These are phyloP conservation scores for Elsinoe necatrix DNA, from an alignment of 2,329 filamentous ascomycete genomes.

Conservation along the genomic window DNA sequence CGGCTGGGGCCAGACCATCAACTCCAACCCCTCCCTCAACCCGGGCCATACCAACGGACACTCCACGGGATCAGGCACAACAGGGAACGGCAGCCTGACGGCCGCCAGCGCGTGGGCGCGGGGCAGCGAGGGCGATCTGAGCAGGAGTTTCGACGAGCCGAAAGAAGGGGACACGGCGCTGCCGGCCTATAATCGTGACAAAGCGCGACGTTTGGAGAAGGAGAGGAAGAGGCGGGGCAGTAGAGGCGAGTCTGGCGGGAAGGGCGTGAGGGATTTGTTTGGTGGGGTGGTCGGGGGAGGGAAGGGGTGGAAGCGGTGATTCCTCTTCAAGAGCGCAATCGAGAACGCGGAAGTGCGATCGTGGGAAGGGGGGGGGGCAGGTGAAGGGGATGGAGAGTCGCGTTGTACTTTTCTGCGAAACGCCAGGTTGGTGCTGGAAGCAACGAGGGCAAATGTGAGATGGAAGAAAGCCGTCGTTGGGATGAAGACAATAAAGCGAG, in stretches of 20 bases:
- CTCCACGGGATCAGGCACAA: background rate
- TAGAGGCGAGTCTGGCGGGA: background rate
- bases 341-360: too few relatives aligned
- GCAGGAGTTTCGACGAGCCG: background rate
- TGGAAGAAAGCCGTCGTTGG: too few relatives aligned
- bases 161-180: conserved; percentile 6
- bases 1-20: background rate
- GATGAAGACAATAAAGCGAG: too few relatives aligned
- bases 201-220: conserved; percentile 2
- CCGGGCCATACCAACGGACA: background rate
- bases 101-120: background rate
- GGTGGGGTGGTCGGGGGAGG: background rate
- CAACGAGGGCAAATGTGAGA: too few relatives aligned
- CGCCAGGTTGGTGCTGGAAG: too few relatives aligned
- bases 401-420: too few relatives aligned
- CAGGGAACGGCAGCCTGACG: background rate
- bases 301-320: background rate
- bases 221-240: conserved; percentile 9
- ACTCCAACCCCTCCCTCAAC: background rate
- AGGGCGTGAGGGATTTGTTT: background rate
- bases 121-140: background rate
- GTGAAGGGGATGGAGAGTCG: too few relatives aligned
- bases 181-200: conserved; percentile 2
- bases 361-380: too few relatives aligned
- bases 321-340: too few relatives aligned